Conservation (phyloP, 2,329 filamentous ascomycete genomes). For the Colletotrichum acutatum region DNA sequence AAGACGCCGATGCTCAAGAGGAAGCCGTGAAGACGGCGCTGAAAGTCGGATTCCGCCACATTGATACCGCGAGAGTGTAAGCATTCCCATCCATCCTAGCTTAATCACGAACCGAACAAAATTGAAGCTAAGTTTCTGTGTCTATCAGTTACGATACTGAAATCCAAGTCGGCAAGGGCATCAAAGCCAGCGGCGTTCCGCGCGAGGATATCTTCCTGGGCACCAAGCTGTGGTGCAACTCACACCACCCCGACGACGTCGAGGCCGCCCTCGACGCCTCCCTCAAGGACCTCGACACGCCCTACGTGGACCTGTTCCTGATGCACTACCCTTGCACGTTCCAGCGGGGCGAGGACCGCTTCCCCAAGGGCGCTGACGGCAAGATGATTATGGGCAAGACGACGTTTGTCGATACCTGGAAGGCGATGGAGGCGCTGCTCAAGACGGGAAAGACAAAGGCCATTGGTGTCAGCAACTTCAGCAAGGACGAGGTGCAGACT, state of each 20-base stretch:
- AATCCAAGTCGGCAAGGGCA: slow-evolving; percentile 38
- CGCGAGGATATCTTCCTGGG: slow-evolving; percentile 44
- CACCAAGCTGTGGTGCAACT: slow-evolving; percentile 46
- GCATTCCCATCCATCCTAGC: not conserved
- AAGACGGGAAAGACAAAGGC: slow-evolving; percentile 42
- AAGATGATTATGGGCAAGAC: slow-evolving; percentile 39
- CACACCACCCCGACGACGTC: slow-evolving; percentile 38
- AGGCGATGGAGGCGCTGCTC: slow-evolving; percentile 44
- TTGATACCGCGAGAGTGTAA: slow-evolving; percentile 45
- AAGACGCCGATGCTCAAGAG: slow-evolving; percentile 43
- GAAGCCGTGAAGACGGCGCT: slow-evolving; percentile 40
- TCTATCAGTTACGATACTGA: slow-evolving; percentile 21
- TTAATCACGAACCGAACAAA: not conserved
- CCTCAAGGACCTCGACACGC: not conserved
- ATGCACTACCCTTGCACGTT: not conserved
- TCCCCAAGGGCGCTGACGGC: slow-evolving; percentile 36
- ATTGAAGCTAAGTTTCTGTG: not conserved
- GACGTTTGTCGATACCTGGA: slow-evolving; percentile 44
- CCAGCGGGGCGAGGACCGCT: not conserved
- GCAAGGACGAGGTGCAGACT: not conserved
- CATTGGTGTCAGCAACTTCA: slow-evolving; percentile 54
- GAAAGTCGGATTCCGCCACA: slow-evolving; percentile 46
- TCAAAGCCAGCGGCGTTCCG: slow-evolving; percentile 39
- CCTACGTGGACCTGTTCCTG: not conserved
- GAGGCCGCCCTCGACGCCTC: not conserved